These are phyloP conservation scores for Bipolaris oryzae DNA, from an alignment of 2,329 filamentous ascomycete species.

Conservation along the genomic window DNA sequence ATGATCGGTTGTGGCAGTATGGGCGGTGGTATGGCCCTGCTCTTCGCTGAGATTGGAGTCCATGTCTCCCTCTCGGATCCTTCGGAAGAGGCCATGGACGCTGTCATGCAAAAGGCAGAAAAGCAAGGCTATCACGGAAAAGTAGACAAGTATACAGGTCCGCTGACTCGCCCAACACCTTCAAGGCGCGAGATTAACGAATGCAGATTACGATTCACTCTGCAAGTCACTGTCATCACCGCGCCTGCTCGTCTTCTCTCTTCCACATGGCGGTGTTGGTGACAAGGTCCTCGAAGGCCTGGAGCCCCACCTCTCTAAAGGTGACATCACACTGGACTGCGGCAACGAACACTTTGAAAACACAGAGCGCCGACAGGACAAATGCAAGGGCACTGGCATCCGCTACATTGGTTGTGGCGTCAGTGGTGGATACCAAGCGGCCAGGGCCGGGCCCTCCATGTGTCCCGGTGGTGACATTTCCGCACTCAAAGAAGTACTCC, in stretches of 20 bases:
- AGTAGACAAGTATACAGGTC: constrained; percentile 49
- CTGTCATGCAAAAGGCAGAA: constrained; percentile 50
- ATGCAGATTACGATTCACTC: constrained; percentile 56
- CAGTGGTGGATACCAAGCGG: constrained; percentile 71
- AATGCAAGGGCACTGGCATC: constrained; percentile 63
- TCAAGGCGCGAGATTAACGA: constrained; percentile 19
- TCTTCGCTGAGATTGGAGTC: constrained; percentile 63
- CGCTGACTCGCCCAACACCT: not conserved
- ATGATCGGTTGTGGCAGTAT: constrained; percentile 66
- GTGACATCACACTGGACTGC: constrained; percentile 72
- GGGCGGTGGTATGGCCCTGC: constrained; percentile 64
- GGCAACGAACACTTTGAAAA: constrained; percentile 71
- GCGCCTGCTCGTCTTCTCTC: constrained; percentile 60
- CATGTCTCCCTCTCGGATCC: constrained; percentile 63
- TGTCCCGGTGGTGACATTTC: constrained; percentile 67
- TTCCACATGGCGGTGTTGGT: constrained; percentile 58
- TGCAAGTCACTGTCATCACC: constrained; percentile 57
- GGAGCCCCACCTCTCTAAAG: constrained; percentile 59
- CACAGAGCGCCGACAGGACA: constrained; percentile 67
- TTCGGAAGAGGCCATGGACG: constrained; percentile 56
- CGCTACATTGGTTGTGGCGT: constrained; percentile 72
- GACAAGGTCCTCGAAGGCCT: constrained; percentile 56
- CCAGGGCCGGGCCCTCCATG: constrained; percentile 69
- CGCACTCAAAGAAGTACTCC: constrained; percentile 64
- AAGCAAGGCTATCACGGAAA: constrained; percentile 48